Evolutionary conservation across 2,329 filamentous ascomycete species (phyloP).

Genomic region (Pseudohalonectria lignicola): DNA sequence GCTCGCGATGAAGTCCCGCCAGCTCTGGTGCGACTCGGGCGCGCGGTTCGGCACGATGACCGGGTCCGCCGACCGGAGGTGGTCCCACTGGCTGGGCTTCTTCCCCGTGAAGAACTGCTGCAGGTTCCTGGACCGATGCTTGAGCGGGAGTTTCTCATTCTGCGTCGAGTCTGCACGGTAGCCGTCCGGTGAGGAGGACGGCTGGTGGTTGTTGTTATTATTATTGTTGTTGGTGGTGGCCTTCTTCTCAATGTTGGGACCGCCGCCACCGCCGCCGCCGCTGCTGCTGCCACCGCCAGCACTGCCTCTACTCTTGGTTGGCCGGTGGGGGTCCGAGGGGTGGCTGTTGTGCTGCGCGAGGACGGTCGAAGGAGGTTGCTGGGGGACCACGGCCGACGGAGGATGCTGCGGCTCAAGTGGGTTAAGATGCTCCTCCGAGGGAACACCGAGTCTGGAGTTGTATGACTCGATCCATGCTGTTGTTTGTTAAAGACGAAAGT

Average conservation of each 20-base stretch:
- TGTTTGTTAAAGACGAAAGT: no score
- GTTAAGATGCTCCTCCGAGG: slow-evolving; percentile 1
- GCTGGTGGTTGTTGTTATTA: no score
- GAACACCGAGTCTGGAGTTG: neutral
- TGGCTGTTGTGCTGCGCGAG: slow-evolving; percentile 11
- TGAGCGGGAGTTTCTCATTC: slow-evolving; percentile 2
- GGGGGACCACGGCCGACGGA: no score
- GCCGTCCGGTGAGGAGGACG: slow-evolving; percentile 26
- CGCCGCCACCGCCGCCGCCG: neutral
- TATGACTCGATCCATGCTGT: slow-evolving; percentile 5
- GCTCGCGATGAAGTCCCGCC: slow-evolving; percentile 42
- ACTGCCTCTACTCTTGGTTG: neutral
- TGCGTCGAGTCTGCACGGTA: slow-evolving; percentile 22
- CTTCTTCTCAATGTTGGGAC: neutral
- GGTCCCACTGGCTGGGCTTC: slow-evolving; percentile 42
- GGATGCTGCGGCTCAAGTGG: neutral
- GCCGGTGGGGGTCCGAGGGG: slow-evolving; percentile 7
- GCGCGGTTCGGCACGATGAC: slow-evolving; percentile 37
- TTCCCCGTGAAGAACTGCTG: slow-evolving; percentile 34
- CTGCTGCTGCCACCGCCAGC: neutral
- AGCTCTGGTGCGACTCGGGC: slow-evolving; percentile 30
- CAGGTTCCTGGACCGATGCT: slow-evolving; percentile 13
- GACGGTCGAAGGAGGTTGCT: slow-evolving; percentile 9
- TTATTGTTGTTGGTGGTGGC: no score
- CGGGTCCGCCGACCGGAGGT: slow-evolving; percentile 45